Base-by-base conservation (phyloP, 2,329 filamentous ascomycete species). In the Penicillium corylophilum region DNA sequence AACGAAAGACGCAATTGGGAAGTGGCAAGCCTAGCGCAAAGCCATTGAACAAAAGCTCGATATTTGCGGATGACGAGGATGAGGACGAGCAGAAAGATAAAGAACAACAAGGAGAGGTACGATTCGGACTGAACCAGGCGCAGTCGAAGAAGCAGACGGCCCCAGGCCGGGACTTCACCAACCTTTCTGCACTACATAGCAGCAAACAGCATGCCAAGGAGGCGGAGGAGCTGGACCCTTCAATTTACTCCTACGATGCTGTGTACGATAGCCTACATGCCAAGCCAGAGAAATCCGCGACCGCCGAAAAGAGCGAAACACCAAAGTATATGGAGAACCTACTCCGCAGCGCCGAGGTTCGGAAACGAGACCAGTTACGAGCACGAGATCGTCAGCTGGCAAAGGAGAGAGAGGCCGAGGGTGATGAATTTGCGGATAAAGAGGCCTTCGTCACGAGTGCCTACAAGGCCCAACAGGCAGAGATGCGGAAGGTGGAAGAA, bases 381-480 rank as follows among this genome's bases (percentile, higher is more conserved):
- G 84, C 84, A 16, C 76, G 79, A 31, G 84, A 87, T 64, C 83
- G 84, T 55, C 64, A 82, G 51, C 63, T 87, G 12, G 79, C 82
- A 46, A 77, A 77, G 51, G 84, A 87, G 63, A 77, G 84, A 24
- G 84, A 86, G 60, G 79, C 78, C 0, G 84, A 87, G 62, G 84
- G 83, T n/a, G 84, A 86, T 44, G 82, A 83, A 54, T 86, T 84
- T 53, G 82, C 78, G 0, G 84, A 85, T 60, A 86, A 85, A 64
- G 84, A 87, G 67, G 85, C 81, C 63, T 87, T 87, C 55, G 84
- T 87, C 38, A 87, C 84, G 1, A 75, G 76, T 1, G 83, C 84
- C 31, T 87, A 87, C 68, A 85, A 85, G 67, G 74, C 76, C 54
- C 83, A 86, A 63, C 83, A 86, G 64, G 82, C 81, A 62, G 84